A percentile compares a stretch with the other conserved stretches of the same genome.
These are phyloP conservation scores for Phytopythium mirpurense DNA, from an alignment of 352 stramenopile genomes.

Conservation along the genomic window DNA sequence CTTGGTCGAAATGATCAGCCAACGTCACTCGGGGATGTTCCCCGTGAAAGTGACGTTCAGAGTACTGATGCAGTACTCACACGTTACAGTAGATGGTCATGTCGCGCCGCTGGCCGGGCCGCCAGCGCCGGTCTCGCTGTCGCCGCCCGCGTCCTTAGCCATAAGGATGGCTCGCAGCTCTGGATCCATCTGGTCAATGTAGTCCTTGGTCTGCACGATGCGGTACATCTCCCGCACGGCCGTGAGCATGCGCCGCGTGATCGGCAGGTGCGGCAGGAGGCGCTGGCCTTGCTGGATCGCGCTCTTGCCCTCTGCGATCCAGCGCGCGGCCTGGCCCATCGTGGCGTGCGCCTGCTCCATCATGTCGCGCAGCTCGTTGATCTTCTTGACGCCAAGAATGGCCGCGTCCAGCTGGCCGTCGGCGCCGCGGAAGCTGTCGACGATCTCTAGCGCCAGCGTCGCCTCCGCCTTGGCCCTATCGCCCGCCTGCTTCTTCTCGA, in stretches of 20 bases:
- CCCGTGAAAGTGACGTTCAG: background rate
- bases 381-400: conserved; percentile 51
- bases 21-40: background rate
- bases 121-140: background rate
- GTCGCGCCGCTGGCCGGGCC: background rate
- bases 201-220: conserved; percentile 63
- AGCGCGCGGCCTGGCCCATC: conserved; percentile 21
- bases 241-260: conserved; percentile 50
- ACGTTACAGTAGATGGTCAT: background rate
- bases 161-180: conserved; percentile 38
- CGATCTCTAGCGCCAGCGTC: conserved; percentile 22
- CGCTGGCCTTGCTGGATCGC: conserved; percentile 33
- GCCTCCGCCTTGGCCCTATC: conserved; percentile 50
- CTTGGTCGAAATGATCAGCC: background rate
- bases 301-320: conserved; percentile 34
- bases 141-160: conserved; percentile 18
- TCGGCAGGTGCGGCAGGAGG: conserved; percentile 49
- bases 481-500: conserved; percentile 44
- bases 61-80: background rate
- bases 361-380: conserved; percentile 45
- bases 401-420: conserved; percentile 46
- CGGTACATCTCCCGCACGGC: conserved; percentile 52
- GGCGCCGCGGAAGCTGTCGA: conserved; percentile 41
- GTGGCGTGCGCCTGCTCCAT: conserved; percentile 38
- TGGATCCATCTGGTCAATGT: conserved; percentile 60